phyloP scores from a whole-genome alignment of 2,329 filamentous ascomycete genomes.

The Aureobasidium sp. region DNA sequence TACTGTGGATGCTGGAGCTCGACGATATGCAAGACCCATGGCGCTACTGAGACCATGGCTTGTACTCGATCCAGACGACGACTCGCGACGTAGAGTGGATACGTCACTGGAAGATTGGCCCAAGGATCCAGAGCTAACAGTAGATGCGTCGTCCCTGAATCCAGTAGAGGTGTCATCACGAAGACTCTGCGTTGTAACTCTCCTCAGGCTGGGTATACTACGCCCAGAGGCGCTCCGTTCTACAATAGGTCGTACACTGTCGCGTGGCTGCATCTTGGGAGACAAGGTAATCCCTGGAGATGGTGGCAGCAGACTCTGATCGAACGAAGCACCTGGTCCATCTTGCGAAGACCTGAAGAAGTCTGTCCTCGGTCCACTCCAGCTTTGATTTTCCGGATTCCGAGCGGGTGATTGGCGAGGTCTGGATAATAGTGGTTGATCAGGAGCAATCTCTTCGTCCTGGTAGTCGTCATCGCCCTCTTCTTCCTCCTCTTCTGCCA shows the following conservation, averaged over 20 bases:
- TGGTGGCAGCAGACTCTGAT: not conserved
- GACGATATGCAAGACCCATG: slow-evolving; percentile 10
- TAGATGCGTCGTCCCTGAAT: slow-evolving; percentile 2
- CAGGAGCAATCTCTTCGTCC: slow-evolving; percentile 5
- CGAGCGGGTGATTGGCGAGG: not conserved
- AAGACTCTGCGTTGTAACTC: not conserved
- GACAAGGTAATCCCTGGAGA: not conserved
- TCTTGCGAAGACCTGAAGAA: not conserved
- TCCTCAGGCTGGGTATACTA: not conserved
- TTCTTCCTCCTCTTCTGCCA: slow-evolving; percentile 2
- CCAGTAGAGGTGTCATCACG: slow-evolving; percentile 5
- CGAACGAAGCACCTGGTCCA: not conserved
- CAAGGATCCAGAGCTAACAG: not conserved
- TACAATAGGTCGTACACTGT: not conserved
- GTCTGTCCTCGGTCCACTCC: not conserved
- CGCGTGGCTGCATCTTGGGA: not conserved
- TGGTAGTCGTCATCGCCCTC: not conserved
- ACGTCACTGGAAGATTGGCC: slow-evolving; percentile 4
- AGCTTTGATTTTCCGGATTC: not conserved
- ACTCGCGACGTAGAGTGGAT: slow-evolving; percentile 12
- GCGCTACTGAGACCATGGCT: slow-evolving; percentile 12
- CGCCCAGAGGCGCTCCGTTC: not conserved
- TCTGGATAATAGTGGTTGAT: not conserved
- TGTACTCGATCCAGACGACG: slow-evolving; percentile 14
- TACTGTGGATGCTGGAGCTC: slow-evolving; percentile 13